Base-by-base conservation (phyloP, 352 stramenopile species). In the Elongisporangium senticosum region DNA sequence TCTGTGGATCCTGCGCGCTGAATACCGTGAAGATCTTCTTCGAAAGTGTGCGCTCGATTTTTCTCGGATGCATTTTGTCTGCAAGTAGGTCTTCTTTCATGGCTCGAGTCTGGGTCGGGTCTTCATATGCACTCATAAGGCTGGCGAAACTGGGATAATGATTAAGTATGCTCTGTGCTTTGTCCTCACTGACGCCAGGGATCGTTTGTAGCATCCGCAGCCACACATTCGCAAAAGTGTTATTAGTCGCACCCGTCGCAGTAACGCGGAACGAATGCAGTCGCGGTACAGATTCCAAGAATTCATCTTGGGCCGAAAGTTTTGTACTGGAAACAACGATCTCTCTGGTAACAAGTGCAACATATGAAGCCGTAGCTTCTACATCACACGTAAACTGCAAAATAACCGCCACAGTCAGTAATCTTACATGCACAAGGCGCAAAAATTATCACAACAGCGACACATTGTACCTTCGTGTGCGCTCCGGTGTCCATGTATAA, bases 151-250 rank as follows among this genome's bases (percentile, higher is more conserved):
- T 91, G 20, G 81, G 81, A 26, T 83, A 91, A 49, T 83, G 66
- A 52, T 88, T 62, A 11, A 89, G 19, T 21, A 91, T 65, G 49
- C 67, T 74, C 62, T 91, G 81, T 20, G 81, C 81, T 15, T 83
- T 82, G 63, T 82, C 77, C 56, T 89, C 81, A 53, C 81, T 91
- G 28, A 89, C 77, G 13, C 77, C 72, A 4, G 81, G 81, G n/a
- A 91, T 79, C 20, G 86, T 79, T 60, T 87, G 81, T 17, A 91
- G 71, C 81, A 91, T 91, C n/a, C 79, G 81, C 13, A 91, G 63
- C 81, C 81, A 91, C 22, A 77, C 62, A 37, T 89, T 91, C 5
- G 75, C 71, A 53, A 71, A 78, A 0, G 20, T 48, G 59, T 83
- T 89, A 11, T 61, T 62, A 43, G 74, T 89, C 13, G 47, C 76